Base-by-base conservation (phyloP, 2,329 filamentous ascomycete genomes). In the Fusarium subtropicale region DNA sequence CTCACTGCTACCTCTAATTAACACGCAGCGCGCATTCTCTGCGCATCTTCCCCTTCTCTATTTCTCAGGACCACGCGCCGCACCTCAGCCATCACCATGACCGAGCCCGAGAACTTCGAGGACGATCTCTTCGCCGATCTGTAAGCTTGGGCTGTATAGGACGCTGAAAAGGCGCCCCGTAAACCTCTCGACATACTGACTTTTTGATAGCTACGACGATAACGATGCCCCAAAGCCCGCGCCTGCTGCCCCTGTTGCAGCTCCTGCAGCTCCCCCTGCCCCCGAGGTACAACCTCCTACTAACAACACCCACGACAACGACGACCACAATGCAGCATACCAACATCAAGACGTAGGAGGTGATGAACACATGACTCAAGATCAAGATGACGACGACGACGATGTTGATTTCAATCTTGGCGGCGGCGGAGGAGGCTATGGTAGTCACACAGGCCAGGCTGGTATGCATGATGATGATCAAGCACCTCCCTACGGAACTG, bases 41-140 rank as follows among this genome's bases (percentile, higher is more conserved):
- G 64, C 63, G 67, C 52, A 30, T 56, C 38, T 56, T 15, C 44
- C 39, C 59, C 45, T 57, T 46, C 47, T 24, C 45, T 45, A 42
- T 41, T 71, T 46, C 44, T 62, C 52, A 56, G 45, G 26, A 54
- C 56, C 41, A 44, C 51, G 60, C 64, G 56, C 54, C 56, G 51
- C 52, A 42, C 34, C 24, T 47, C 45, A 52, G 56, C 60, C 50
- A n/a, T 69, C 64, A 73, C 69, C 74, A 96, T 95, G 92, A 89
- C 92, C 48, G 93, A 96, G 76, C 84, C 87, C 55, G 92, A 94
- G 76, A 92, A 92, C 72, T 90, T 93, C 73, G 94, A 97, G 74
- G 94, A 97, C 77, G 94, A 97, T 86, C 92, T 97, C 81, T 97
- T 97, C 81, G 94, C 94, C 75, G 94, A 97, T 82, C 88, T 97